Base-by-base conservation (phyloP, 2,329 filamentous ascomycete species). In the Diplodia sapinea region DNA sequence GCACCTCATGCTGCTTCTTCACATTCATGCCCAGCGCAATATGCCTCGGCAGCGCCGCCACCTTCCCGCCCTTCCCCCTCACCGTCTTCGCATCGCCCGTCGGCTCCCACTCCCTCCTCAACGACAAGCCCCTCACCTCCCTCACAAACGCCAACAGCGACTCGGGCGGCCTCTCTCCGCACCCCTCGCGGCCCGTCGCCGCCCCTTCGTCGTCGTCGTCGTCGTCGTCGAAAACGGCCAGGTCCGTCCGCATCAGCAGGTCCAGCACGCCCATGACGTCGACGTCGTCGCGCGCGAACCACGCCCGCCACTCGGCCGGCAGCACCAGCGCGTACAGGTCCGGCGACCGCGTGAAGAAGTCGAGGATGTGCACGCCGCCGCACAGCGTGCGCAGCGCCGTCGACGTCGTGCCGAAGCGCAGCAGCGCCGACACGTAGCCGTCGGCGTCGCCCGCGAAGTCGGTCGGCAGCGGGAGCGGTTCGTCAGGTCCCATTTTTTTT, bases 1-100 rank as follows among this genome's bases (percentile, higher is more conserved):
- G 87, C 38, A 98, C 95, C 81, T 99, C 95, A 75, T 99, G 95
- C 1, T 92, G 85, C 79, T 99, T 99, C 78, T 99, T 99, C 20
- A 91, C 87, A 70, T 93, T 96, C 95, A 99, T 99, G 4, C 95
- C 95, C 15, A 96, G 86, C 0, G 91, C 87, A 17, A 97, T 87
- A 72, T 90, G 86, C 59, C 88, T 86, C 2, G 92, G 88, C 43
- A 65, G 15, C 31, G 36, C 20, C 61, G 26, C 26, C 50, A 29
- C 66, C 36, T 26, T 29, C 7, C 26, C 31, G 29, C 51, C 23
- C 52, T 49, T n/a, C 31, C 13, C 29, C 31, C 50, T 23, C 65
- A 29, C 47, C 20, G 31, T 51, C 36, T 26, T 29, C 47, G 3
- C n/a, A 51, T 47, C n/a, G 38, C 29, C 23, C 47, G 8, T 4